Conservation (phyloP, 768 basidiomycete genomes). For the Macrolepiota fuliginosa region DNA sequence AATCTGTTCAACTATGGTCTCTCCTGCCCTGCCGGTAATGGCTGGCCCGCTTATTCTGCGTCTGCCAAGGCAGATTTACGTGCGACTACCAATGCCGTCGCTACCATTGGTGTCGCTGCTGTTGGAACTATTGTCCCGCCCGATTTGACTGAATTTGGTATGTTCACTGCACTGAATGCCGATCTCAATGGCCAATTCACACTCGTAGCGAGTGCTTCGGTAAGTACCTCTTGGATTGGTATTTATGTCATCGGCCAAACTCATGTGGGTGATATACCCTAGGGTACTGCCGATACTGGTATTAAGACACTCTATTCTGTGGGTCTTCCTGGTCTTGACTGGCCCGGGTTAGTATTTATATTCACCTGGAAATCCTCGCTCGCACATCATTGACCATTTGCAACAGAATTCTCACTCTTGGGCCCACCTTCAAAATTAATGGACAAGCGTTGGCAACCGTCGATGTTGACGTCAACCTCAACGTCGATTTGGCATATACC, state of each 20-base stretch:
- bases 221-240: background rate
- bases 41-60: conserved; percentile 17
- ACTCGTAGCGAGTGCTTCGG: background rate
- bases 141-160: conserved; percentile 23
- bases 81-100: conserved; percentile 9
- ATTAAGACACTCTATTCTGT: background rate
- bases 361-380: background rate
- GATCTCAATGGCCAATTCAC: conserved; percentile 25
- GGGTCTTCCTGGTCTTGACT: conserved; percentile 3
- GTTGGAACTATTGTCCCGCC: conserved; percentile 29
- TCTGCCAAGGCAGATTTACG: conserved; percentile 16
- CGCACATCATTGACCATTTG: background rate
- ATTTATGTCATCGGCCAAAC: background rate
- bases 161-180: conserved; percentile 26
- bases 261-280: too few relatives aligned
- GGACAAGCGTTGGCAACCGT: conserved; percentile 25
- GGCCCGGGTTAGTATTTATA: background rate
- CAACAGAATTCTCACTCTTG: conserved; percentile 35
- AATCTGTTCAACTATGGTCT: conserved; percentile 20
- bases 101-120: conserved; percentile 24
- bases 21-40: conserved; percentile 5
- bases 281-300: background rate
- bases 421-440: conserved; percentile 36
- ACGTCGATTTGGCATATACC: conserved; percentile 29
- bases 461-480: conserved; percentile 31